Evolutionary conservation across 2,329 filamentous ascomycete genomes (phyloP).

Genomic region (Zymoseptoria tritici): DNA sequence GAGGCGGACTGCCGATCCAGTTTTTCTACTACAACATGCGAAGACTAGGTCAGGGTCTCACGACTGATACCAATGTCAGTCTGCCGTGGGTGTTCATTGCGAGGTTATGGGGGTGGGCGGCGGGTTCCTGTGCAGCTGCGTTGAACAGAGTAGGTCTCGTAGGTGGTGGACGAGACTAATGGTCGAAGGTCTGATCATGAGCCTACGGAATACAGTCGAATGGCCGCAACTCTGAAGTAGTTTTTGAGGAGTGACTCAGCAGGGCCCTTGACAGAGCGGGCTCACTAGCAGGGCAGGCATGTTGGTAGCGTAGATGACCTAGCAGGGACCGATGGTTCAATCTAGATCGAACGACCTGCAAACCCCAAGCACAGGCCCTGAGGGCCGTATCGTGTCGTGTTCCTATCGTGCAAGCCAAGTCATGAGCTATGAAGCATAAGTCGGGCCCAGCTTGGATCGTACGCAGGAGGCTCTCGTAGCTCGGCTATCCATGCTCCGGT

Average conservation of each 20-base stretch:
- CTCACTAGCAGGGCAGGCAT: too few species aligned
- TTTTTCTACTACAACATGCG: conserved; percentile 33
- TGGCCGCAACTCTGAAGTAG: too few species aligned
- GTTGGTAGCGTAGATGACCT: too few species aligned
- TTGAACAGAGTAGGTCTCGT: neutral
- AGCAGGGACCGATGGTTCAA: too few species aligned
- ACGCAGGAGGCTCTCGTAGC: neutral
- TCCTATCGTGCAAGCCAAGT: neutral
- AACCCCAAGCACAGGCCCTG: too few species aligned
- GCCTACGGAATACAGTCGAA: neutral
- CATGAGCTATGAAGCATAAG: neutral
- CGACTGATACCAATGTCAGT: conserved; percentile 26
- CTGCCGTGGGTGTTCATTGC: conserved; percentile 22
- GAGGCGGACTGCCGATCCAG: conserved; percentile 26
- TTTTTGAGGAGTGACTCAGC: too few species aligned
- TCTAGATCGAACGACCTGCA: too few species aligned
- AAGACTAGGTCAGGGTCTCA: conserved; percentile 25
- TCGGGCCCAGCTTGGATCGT: neutral
- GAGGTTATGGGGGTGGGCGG: conserved; percentile 3
- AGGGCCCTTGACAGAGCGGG: too few species aligned
- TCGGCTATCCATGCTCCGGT: too few species aligned
- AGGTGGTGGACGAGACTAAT: neutral
- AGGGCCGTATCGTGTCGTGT: neutral
- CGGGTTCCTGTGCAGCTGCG: neutral
- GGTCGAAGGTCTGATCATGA: neutral